Evolutionary conservation across 345 rosid species (phyloP).

Genomic region (Populus euphratica): DNA sequence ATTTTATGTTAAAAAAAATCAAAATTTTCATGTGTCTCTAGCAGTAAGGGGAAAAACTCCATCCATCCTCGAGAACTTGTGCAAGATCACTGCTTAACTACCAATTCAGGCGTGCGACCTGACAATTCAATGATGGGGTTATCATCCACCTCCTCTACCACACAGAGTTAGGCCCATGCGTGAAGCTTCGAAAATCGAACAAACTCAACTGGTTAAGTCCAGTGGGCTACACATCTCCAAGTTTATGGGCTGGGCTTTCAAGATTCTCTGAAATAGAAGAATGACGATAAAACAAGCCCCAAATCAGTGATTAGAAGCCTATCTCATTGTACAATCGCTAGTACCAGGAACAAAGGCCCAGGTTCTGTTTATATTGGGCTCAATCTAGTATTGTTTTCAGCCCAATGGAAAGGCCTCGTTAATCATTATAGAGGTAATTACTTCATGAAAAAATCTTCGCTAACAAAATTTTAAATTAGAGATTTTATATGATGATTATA

Average conservation of each 20-base stretch:
- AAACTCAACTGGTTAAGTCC: not conserved
- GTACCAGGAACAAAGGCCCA: too few relatives aligned
- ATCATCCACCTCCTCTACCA: not conserved
- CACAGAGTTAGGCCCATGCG: not conserved
- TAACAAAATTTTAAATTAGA: too few relatives aligned
- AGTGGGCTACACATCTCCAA: not conserved
- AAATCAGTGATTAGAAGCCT: too few relatives aligned
- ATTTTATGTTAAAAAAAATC: too few relatives aligned
- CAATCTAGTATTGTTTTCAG: too few relatives aligned
- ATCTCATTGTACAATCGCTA: too few relatives aligned
- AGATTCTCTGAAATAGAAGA: not conserved
- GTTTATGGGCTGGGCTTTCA: not conserved
- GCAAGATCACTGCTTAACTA: not conserved
- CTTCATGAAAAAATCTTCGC: too few relatives aligned
- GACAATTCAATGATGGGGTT: not conserved
- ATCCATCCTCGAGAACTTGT: not conserved
- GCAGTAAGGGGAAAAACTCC: not conserved
- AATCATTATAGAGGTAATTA: too few relatives aligned
- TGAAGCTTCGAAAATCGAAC: not conserved
- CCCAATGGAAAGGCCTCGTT: too few relatives aligned
- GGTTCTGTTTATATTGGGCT: too few relatives aligned
- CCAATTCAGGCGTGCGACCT: too few relatives aligned
- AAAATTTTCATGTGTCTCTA: not conserved
- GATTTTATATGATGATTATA: too few relatives aligned
- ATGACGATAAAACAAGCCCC: not conserved